phyloP scores from a whole-genome alignment of 257 asterid species.

The Capsicum pubescens region DNA sequence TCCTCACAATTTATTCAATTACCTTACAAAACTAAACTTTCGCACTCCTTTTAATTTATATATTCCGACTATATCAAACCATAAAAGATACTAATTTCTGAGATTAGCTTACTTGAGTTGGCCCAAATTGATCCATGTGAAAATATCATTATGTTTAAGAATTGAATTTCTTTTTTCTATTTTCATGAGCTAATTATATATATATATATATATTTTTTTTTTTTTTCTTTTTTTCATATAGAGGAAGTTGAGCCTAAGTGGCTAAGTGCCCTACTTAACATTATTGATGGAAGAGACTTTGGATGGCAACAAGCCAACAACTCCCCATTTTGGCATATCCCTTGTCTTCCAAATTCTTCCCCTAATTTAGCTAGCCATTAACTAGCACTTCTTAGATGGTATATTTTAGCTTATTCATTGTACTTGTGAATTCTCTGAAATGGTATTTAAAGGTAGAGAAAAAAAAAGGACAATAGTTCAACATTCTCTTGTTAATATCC shows the following conservation, averaged over 20 bases:
- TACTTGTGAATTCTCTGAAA: not conserved
- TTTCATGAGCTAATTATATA: no score
- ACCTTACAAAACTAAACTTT: no score
- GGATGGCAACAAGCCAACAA: not conserved
- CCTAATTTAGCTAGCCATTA: not conserved
- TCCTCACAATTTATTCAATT: not conserved
- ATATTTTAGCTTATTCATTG: not conserved
- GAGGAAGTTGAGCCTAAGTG: not conserved
- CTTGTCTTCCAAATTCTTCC: not conserved
- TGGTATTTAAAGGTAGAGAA: not conserved
- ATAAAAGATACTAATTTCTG: not conserved
- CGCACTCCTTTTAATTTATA: not conserved
- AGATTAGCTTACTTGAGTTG: no score
- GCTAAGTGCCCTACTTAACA: not conserved
- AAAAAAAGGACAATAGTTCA: not conserved
- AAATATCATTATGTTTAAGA: no score
- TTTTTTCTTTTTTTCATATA: not conserved
- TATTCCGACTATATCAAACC: not conserved
- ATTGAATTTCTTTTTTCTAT: no score
- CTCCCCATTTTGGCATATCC: not conserved
- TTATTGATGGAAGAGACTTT: not conserved
- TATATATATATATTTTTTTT: no score
- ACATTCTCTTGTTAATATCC: not conserved
- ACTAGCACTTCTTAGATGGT: not conserved
- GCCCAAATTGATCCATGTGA: no score